These are phyloP conservation scores for Tuber microsphaerosporum DNA, from an alignment of 495 filamentous ascomycete genomes.

Conservation along the genomic window DNA sequence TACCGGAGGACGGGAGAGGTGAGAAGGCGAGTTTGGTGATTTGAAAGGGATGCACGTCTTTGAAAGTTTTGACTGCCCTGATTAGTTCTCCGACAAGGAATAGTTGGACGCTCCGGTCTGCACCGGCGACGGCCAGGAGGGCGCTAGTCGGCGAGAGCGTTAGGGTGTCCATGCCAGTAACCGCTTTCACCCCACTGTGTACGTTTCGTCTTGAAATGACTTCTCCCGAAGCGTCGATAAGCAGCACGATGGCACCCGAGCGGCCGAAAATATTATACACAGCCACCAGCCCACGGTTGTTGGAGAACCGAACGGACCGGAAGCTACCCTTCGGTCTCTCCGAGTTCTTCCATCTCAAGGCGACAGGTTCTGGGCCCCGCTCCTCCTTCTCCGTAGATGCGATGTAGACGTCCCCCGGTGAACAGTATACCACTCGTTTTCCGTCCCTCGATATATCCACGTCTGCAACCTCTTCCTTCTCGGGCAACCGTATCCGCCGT, in stretches of 20 bases:
- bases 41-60: slow-evolving; percentile 69
- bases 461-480: slow-evolving; percentile 66
- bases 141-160: slow-evolving; percentile 50
- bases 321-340: slow-evolving; percentile 47
- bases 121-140: slow-evolving; percentile 70
- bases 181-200: slow-evolving; percentile 52
- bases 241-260: slow-evolving; percentile 60
- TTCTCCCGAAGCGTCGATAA: slow-evolving; percentile 50
- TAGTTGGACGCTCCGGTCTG: slow-evolving; percentile 71
- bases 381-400: slow-evolving; percentile 15
- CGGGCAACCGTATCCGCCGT: slow-evolving; percentile 56
- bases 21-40: slow-evolving; percentile 84
- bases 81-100: slow-evolving; percentile 64
- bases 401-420: slow-evolving; percentile 61
- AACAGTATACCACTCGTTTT: slow-evolving; percentile 70
- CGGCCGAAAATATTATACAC: slow-evolving; percentile 52
- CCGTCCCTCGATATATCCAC: slow-evolving; percentile 45
- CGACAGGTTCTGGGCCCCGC: slow-evolving; percentile 3
- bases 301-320: slow-evolving; percentile 68
- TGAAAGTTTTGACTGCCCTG: slow-evolving; percentile 54
- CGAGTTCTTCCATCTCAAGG: slow-evolving; percentile 34
- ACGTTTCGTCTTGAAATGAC: slow-evolving; percentile 53
- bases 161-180: slow-evolving; percentile 39
- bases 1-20: slow-evolving; percentile 46
- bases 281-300: slow-evolving; percentile 48